Percentiles rank a stretch among this genome's conserved stretches.
These are phyloP conservation scores for Porpolomopsis calyptriformis DNA, from an alignment of 768 basidiomycete genomes.

Conservation along the genomic window DNA sequence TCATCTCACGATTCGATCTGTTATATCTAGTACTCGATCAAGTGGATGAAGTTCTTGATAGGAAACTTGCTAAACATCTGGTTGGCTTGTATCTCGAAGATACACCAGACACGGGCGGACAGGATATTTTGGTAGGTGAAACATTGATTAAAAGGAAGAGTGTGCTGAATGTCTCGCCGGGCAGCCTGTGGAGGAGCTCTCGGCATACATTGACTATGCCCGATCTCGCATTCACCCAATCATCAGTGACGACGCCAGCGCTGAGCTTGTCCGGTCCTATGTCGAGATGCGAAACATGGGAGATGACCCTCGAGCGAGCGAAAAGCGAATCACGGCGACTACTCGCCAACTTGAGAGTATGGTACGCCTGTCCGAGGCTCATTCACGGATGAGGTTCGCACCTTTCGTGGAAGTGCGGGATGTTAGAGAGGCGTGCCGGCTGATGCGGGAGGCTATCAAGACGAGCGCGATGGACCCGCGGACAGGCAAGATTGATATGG, in stretches of 20 bases:
- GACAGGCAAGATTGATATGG: slow-evolving; percentile 96
- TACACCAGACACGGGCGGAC: slow-evolving; percentile 48
- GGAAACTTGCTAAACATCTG: slow-evolving; percentile 82
- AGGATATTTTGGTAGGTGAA: slow-evolving; percentile 68
- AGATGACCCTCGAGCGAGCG: slow-evolving; percentile 71
- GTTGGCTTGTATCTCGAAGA: slow-evolving; percentile 94
- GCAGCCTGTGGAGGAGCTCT: slow-evolving; percentile 82
- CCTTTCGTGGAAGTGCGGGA: slow-evolving; percentile 78
- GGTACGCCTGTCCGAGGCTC: slow-evolving; percentile 92
- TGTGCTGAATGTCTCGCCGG: neutral
- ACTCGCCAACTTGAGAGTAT: slow-evolving; percentile 95
- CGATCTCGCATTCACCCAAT: slow-evolving; percentile 76
- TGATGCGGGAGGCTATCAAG: slow-evolving; percentile 94
- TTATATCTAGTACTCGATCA: slow-evolving; percentile 93
- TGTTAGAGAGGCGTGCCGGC: slow-evolving; percentile 82
- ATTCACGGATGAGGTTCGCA: slow-evolving; percentile 92
- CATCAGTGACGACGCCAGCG: slow-evolving; percentile 75
- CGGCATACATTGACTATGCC: slow-evolving; percentile 91
- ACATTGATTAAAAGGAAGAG: neutral
- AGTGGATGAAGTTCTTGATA: slow-evolving; percentile 81
- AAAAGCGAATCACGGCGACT: slow-evolving; percentile 95
- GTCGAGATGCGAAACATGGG: slow-evolving; percentile 92
- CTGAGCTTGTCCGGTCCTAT: slow-evolving; percentile 80
- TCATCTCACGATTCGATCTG: slow-evolving; percentile 96
- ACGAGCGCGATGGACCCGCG: slow-evolving; percentile 92